phyloP scores from a whole-genome alignment of 495 filamentous ascomycete genomes.

The Rhypophila decipiens region DNA sequence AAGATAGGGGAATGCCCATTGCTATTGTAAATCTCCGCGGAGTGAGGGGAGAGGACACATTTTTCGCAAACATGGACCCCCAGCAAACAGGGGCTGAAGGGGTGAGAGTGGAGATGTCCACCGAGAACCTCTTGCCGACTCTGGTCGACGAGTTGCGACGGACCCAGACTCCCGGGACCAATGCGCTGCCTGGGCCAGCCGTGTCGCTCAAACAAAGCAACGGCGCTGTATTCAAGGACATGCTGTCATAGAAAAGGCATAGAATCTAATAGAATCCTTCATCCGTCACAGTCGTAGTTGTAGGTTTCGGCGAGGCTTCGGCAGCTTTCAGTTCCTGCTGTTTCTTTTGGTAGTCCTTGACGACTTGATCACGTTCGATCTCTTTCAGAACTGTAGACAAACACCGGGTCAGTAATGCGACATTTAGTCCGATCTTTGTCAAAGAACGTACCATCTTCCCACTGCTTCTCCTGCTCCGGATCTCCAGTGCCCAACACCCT shows the following conservation, averaged over 20 bases:
- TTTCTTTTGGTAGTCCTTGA: slow-evolving; percentile 45
- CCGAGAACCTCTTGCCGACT: slow-evolving; percentile 47
- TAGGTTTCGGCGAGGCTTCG: too few species aligned
- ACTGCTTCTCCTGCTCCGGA: slow-evolving; percentile 67
- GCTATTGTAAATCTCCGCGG: slow-evolving; percentile 80
- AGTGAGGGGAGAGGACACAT: slow-evolving; percentile 67
- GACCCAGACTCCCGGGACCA: background rate
- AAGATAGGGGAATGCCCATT: slow-evolving; percentile 75
- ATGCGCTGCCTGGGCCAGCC: background rate
- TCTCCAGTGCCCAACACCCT: slow-evolving; percentile 75
- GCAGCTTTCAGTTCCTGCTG: slow-evolving; percentile 3
- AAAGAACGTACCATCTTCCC: slow-evolving; percentile 80
- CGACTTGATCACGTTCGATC: slow-evolving; percentile 68
- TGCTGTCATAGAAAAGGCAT: slow-evolving; percentile 38
- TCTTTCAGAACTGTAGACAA: slow-evolving; percentile 59
- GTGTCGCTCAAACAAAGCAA: background rate
- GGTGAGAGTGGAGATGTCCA: slow-evolving; percentile 47
- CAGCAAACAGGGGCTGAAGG: slow-evolving; percentile 41
- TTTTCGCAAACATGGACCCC: slow-evolving; percentile 51
- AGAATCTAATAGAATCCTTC: slow-evolving; percentile 5
- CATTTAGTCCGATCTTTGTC: too few species aligned
- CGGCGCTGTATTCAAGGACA: slow-evolving; percentile 40
- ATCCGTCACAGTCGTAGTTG: too few species aligned
- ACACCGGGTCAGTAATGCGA: too few species aligned
- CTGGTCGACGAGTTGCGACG: slow-evolving; percentile 39